Base-by-base conservation (phyloP, 768 basidiomycete genomes). In the Hygrocybe coccinea region DNA sequence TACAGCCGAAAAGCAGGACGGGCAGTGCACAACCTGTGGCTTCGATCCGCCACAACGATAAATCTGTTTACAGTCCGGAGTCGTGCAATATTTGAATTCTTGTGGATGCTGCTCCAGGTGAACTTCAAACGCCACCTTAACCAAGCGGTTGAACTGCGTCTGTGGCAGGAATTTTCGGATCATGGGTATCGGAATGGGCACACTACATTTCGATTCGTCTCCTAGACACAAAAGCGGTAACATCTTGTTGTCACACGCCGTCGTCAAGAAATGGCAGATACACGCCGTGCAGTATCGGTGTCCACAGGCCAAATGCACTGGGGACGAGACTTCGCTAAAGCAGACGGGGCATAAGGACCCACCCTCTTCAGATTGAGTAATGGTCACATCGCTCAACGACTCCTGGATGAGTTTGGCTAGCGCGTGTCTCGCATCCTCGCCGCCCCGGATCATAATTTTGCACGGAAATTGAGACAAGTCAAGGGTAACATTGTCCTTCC, bases 171-270 rank as follows among this genome's bases (percentile, higher is more conserved):
- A 72, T 22, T 72, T 72, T 48, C 74, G 76, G 24, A 85, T 80
- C 36, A 78, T 62, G 5, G 73, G 69, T 29, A 87, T 74, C 2
- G 88, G 69, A 22, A 90, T 76, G n/a, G 70, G 74, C 14, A 68
- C 63, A 5, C 74, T 69, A 60, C 88, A 90, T 8, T 67, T 71
- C 5, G 75, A 81, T 1, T 79, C 79, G 57, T 82, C 69, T 1
- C 84, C 87, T 44, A 87, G 76, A 62, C 88, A 90, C 10, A 64
- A 72, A 5, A 89, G 65, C 0, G 87, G 87, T 69, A 89, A 87
- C 1, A 58, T 66, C 57, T 71, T 71, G 25, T 65, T 64, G 14
- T 78, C 74, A 6, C 64, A 59, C 1, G 78, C 76, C 14, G 46
- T 41, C 10, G 66, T 62, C 37, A 83, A 64, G 60, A 76, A 79